A percentile compares a stretch with the other conserved stretches of the same genome.
Evolutionary conservation across 352 stramenopile genomes (phyloP).

Genomic region (Globisporangium spiculum): DNA sequence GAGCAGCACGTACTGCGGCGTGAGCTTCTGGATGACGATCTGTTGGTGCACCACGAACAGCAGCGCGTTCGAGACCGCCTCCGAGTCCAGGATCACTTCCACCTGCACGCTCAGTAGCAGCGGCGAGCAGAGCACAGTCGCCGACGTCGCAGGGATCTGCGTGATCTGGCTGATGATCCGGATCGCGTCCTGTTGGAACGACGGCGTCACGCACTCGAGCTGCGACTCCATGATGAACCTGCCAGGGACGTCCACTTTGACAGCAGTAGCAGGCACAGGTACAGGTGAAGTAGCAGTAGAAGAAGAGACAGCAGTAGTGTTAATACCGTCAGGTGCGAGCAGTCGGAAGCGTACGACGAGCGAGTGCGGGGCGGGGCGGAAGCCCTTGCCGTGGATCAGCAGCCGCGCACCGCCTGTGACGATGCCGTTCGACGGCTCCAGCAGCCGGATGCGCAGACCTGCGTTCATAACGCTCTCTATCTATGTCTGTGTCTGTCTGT

Average conservation of each 20-base stretch:
- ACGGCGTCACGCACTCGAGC: slow-evolving; percentile 53
- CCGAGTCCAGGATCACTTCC: slow-evolving; percentile 60
- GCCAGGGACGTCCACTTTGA: slow-evolving; percentile 34
- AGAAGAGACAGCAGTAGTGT: background rate
- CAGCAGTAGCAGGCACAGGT: background rate
- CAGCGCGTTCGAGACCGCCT: slow-evolving; percentile 51
- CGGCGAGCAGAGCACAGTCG: slow-evolving; percentile 40
- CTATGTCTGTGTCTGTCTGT: background rate
- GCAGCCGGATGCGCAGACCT: slow-evolving; percentile 42
- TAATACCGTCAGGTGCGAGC: slow-evolving; percentile 20
- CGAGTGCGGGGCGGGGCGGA: slow-evolving; percentile 57
- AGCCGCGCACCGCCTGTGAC: slow-evolving; percentile 47
- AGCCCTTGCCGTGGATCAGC: slow-evolving; percentile 58
- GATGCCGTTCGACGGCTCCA: slow-evolving; percentile 48
- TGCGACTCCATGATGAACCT: slow-evolving; percentile 58
- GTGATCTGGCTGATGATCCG: slow-evolving; percentile 34
- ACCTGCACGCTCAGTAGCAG: slow-evolving; percentile 45
- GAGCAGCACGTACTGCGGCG: slow-evolving; percentile 61
- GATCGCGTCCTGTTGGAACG: slow-evolving; percentile 37
- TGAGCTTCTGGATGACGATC: slow-evolving; percentile 43
- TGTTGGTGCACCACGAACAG: slow-evolving; percentile 48
- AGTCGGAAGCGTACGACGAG: slow-evolving; percentile 60
- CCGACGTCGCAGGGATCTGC: slow-evolving; percentile 40
- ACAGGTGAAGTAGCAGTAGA: background rate
- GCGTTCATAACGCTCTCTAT: slow-evolving; percentile 11